These are phyloP conservation scores for Aspergillus sp. DNA, from an alignment of 2,329 filamentous ascomycete species.

Conservation along the genomic window DNA sequence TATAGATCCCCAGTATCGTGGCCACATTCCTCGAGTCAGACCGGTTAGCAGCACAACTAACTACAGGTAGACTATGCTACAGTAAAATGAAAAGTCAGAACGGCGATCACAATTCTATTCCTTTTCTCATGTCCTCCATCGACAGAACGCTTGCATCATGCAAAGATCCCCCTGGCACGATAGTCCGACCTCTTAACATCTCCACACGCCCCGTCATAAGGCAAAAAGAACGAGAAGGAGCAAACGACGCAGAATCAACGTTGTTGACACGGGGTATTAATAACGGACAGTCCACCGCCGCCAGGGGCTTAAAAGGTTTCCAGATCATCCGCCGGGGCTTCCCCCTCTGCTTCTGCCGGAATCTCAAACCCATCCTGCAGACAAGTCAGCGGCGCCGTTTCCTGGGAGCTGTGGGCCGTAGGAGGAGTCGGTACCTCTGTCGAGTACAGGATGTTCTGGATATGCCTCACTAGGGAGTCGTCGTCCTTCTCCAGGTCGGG, in stretches of 20 bases:
- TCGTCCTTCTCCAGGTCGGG: conserved; percentile 92
- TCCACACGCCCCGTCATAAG: neutral
- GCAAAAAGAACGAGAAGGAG: neutral
- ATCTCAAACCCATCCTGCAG: conserved; percentile 25
- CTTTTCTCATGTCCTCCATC: no score
- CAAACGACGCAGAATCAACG: conserved; percentile 6
- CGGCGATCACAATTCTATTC: no score
- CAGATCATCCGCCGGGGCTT: conserved; percentile 18
- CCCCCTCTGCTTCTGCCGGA: conserved; percentile 20
- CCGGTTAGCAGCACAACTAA: no score
- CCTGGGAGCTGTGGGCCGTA: neutral
- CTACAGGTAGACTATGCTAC: no score
- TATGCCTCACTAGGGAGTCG: conserved; percentile 83
- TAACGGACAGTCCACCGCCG: conserved; percentile 10
- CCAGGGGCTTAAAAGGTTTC: conserved; percentile 19
- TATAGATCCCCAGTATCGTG: no score
- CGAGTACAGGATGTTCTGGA: conserved; percentile 93
- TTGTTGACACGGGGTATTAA: conserved; percentile 19
- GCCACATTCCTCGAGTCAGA: no score
- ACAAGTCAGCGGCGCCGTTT: conserved; percentile 2
- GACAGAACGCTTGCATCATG: no score
- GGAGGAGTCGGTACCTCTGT: conserved; percentile 55
- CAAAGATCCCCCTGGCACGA: no score
- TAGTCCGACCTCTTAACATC: no score
- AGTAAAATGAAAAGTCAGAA: no score